Conservation (phyloP, 257 asterid species). For the Nicotiana obtusifolia region DNA sequence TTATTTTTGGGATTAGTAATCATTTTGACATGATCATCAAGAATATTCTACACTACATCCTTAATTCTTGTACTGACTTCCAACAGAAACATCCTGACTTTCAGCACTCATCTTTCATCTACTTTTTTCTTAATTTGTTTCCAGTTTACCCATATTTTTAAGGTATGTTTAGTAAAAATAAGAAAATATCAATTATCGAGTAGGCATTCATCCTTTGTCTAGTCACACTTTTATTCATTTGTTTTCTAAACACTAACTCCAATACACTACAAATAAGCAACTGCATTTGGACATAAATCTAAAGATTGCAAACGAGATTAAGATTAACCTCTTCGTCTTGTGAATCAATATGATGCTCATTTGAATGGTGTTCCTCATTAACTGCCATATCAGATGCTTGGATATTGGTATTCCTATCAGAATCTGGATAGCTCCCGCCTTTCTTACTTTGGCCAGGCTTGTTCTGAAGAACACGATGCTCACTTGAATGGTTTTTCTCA, state of each 20-base stretch:
- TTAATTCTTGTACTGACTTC: background rate
- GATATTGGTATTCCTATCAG: constrained; percentile 41
- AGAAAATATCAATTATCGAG: background rate
- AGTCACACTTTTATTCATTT: background rate
- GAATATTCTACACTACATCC: background rate
- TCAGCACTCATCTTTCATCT: background rate
- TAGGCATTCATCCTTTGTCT: background rate
- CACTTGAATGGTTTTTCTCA: constrained; percentile 52
- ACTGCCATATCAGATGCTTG: constrained; percentile 44
- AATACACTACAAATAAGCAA: background rate
- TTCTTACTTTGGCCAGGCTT: constrained; percentile 66
- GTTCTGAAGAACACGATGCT: constrained; percentile 54
- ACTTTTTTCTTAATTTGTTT: background rate
- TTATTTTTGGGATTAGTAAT: background rate
- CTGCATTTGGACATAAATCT: background rate
- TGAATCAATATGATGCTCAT: constrained; percentile 64
- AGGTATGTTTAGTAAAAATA: background rate
- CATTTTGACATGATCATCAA: background rate
- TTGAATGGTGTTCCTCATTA: constrained; percentile 49
- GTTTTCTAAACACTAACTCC: background rate
- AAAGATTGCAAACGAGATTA: background rate
- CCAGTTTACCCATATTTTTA: background rate
- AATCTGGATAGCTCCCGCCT: constrained; percentile 57
- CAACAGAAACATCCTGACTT: background rate
- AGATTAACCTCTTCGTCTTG: constrained; percentile 68